Percentiles rank a stretch among this genome's conserved stretches.
phyloP scores from a whole-genome alignment of 768 basidiomycete species.

The Kwoniella dejecticola region DNA sequence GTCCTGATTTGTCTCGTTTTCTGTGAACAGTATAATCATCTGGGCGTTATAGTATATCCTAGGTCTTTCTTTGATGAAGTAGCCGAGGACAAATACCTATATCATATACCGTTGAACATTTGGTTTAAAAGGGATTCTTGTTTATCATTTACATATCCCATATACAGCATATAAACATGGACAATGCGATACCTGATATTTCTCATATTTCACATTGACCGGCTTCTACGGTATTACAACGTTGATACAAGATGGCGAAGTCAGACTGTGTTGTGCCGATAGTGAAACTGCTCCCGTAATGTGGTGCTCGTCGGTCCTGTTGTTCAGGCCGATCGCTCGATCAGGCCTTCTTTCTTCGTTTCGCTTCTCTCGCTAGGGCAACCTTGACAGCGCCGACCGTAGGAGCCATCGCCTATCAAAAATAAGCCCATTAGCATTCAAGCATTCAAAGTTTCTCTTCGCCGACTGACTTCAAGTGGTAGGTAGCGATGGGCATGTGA shows the following conservation, averaged over 20 bases:
- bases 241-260: too few species aligned
- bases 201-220: not conserved
- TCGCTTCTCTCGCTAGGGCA: slow-evolving; percentile 39
- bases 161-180: slow-evolving; percentile 9
- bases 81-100: not conserved
- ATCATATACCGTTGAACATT: not conserved
- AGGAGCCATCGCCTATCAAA: slow-evolving; percentile 39
- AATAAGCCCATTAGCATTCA: slow-evolving; percentile 15
- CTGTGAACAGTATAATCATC: not conserved
- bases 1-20: too few species aligned
- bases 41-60: not conserved
- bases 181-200: slow-evolving; percentile 3
- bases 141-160: not conserved
- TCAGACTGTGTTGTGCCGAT: too few species aligned
- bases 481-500: too few species aligned
- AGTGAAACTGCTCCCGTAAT: too few species aligned
- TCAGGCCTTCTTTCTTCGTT: slow-evolving; percentile 2
- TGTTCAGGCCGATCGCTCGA: too few species aligned
- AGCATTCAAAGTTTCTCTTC: too few species aligned
- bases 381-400: slow-evolving; percentile 44
- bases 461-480: too few species aligned
- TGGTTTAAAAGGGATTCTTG: not conserved
- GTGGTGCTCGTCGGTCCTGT: too few species aligned
- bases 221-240: too few species aligned
- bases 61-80: not conserved